These are phyloP conservation scores for Ramaria sp. DNA, from an alignment of 768 basidiomycete species.

Conservation along the genomic window DNA sequence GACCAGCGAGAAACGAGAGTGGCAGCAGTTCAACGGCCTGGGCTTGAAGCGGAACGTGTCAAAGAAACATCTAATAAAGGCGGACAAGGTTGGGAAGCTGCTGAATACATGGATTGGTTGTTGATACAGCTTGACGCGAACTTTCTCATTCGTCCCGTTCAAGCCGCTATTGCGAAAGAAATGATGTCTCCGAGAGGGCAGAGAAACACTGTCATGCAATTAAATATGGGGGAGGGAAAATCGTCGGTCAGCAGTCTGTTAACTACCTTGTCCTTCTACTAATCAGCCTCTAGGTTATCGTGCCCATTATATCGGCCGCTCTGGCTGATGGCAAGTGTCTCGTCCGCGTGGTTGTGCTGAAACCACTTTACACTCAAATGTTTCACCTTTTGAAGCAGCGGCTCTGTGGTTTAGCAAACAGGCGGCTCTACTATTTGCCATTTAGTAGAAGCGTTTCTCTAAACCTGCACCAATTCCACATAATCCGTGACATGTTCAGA, in stretches of 20 bases:
- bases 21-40: constrained; percentile 15
- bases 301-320: constrained; percentile 29
- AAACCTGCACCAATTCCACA: constrained; percentile 9
- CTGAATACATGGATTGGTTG: constrained; percentile 29
- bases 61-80: constrained; percentile 19
- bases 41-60: constrained; percentile 21
- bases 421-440: constrained; percentile 38
- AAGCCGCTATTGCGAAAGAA: constrained; percentile 29
- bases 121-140: constrained; percentile 34
- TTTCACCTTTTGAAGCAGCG: constrained; percentile 35
- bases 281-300: constrained; percentile 19
- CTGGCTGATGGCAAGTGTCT: constrained; percentile 34
- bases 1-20: constrained; percentile 29
- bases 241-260: constrained; percentile 23
- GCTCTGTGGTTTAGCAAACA: constrained; percentile 32
- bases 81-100: constrained; percentile 12
- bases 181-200: constrained; percentile 33
- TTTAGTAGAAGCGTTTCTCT: constrained; percentile 29
- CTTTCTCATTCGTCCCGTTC: constrained; percentile 32
- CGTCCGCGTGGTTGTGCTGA: constrained; percentile 40
- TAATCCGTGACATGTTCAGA: constrained; percentile 23
- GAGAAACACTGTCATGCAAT: constrained; percentile 32
- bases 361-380: constrained; percentile 35
- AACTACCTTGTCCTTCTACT: background rate
- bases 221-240: constrained; percentile 54